Evolutionary conservation across 2,329 filamentous ascomycete genomes (phyloP).

Genomic region (Sarocladium kiliense): DNA sequence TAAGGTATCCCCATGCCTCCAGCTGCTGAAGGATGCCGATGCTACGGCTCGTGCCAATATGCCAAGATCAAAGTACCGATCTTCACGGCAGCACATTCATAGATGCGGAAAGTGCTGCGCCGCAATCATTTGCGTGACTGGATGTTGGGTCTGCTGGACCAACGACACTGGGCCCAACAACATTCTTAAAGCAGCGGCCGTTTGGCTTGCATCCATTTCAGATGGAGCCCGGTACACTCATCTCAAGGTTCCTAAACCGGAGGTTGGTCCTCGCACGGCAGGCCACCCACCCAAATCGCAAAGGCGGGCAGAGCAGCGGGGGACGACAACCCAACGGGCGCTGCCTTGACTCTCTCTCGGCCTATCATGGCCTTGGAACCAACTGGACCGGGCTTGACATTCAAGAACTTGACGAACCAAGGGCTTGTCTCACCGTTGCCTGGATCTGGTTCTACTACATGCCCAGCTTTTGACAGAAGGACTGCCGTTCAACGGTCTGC

Average conservation of each 20-base stretch:
- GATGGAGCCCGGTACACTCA: background rate
- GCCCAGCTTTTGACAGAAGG: background rate
- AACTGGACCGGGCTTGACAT: background rate
- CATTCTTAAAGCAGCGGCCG: background rate
- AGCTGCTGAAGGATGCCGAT: too few relatives aligned
- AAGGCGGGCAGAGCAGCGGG: background rate
- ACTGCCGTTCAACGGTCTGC: background rate
- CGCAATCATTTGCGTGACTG: too few relatives aligned
- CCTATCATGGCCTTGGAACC: background rate
- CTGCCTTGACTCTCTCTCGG: background rate
- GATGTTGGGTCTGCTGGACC: too few relatives aligned
- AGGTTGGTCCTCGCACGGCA: background rate
- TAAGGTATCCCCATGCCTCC: too few relatives aligned
- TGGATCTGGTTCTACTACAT: background rate
- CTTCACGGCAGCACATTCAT: too few relatives aligned
- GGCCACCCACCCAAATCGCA: background rate
- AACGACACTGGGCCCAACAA: too few relatives aligned
- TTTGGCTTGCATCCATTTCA: background rate
- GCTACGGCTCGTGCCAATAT: too few relatives aligned
- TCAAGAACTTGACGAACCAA: background rate
- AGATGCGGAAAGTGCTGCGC: too few relatives aligned
- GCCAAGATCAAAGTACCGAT: too few relatives aligned
- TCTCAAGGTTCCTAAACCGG: background rate
- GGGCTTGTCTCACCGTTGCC: background rate
- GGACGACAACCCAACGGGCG: background rate